Base-by-base conservation (phyloP, 129 eudicot genomes). In the Escallonia rubra region DNA sequence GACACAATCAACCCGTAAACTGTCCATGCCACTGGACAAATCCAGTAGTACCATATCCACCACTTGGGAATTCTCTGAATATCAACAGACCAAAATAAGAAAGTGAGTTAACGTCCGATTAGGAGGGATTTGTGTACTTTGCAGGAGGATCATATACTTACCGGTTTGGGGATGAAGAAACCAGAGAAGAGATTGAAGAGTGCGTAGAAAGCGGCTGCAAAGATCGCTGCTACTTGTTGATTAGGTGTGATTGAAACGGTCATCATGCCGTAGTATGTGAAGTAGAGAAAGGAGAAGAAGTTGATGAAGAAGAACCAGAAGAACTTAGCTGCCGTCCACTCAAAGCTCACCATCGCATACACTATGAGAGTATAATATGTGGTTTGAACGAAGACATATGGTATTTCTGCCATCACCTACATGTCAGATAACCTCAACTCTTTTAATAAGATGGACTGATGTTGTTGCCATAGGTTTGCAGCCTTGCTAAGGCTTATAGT, bases 201-300 rank as follows among this genome's bases (percentile, higher is more conserved):
- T 6, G 80, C 74, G 65, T 84, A 84, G 66, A 82, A 85, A 0
- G 89, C 96, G 3, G 96, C 89, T 47, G 96, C 92, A 40, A 85
- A 85, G 42, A 88, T 88, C 16, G 91, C 83, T 54, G 96, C 91
- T 13, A 88, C 79, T 73, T 82, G 91, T 48, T 80, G 89, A 65
- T 88, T 88, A 52, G 96, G 92, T 64, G 96, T 85, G 78, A 88
- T 71, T 51, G 96, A 82, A 14, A 88, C 92, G 3, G 89, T 80
- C 96, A 88, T 75, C 96, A 88, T 88, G 50, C 96, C 96, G 34
- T 85, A 88, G 78, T 88, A 88, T 4, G 96, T 80, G 81, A 85
- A 88, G 87, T 88, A 85, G 6, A 88, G 79, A 63, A 88, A 85
- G 13, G 92, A 79, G 67, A 82, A 85, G 68, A 85, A 85, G 76